A percentile compares a stretch with the other conserved stretches of the same genome.
Conservation (phyloP, 106 monocot species). For the Dactylorhiza incarnata region DNA sequence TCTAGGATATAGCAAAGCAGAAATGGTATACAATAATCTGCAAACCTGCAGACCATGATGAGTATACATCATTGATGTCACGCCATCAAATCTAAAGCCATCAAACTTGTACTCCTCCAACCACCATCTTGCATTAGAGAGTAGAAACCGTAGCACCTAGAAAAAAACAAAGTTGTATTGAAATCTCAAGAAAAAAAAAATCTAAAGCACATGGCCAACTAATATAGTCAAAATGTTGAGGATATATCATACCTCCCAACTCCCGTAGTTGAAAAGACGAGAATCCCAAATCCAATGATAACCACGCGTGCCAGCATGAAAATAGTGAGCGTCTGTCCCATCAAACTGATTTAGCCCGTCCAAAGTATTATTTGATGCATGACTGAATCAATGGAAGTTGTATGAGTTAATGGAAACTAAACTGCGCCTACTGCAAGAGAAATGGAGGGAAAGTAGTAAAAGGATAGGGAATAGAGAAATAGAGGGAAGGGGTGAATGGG, state of each 20-base stretch:
- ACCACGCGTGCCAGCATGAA: conserved; percentile 78
- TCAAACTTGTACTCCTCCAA: conserved; percentile 99
- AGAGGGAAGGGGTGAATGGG: too few species aligned
- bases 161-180: background rate
- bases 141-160: conserved; percentile 84
- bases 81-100: conserved; percentile 98
- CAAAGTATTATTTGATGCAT: conserved; percentile 92
- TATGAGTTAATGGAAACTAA: background rate
- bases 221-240: background rate
- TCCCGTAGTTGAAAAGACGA: conserved; percentile 93
- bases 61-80: conserved; percentile 99
- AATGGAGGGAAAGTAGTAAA: too few species aligned
- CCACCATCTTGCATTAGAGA: conserved; percentile 99
- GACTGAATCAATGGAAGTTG: conserved; percentile 34
- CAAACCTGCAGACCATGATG: conserved; percentile 90
- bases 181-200: background rate
- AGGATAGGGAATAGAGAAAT: too few species aligned
- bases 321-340: conserved; percentile 93
- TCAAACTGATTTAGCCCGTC: conserved; percentile 98
- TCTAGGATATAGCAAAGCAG: background rate
- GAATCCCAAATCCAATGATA: conserved; percentile 99
- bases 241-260: conserved; percentile 67
- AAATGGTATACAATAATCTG: background rate
- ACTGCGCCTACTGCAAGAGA: too few species aligned
- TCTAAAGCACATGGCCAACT: background rate